These are phyloP conservation scores for Candida easanensis DNA, from an alignment of 805 yeast species.

Conservation along the genomic window DNA sequence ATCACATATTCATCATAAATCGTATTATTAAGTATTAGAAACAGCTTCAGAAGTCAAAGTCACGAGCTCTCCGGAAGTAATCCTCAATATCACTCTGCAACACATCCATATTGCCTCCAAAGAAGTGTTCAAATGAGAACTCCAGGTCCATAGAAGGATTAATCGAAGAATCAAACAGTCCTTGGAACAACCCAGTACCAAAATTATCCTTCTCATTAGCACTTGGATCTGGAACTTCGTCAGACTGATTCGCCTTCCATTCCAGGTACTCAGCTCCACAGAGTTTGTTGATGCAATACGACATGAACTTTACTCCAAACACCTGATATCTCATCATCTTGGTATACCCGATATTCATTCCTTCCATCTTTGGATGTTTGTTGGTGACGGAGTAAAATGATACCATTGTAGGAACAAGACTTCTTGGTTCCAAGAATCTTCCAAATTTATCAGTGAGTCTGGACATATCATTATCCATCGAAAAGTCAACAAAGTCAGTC, in stretches of 20 bases:
- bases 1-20: too few species aligned
- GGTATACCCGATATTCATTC: constrained; percentile 4
- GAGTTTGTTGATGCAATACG: constrained; percentile 3
- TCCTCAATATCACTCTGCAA: constrained; percentile 11
- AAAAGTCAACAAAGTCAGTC: constrained; percentile 7
- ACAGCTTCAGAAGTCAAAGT: not conserved
- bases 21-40: not conserved
- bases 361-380: constrained; percentile 1
- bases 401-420: constrained; percentile 3
- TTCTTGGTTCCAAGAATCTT: constrained; percentile 3
- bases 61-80: constrained; percentile 11
- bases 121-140: constrained; percentile 10
- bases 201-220: not conserved
- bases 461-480: constrained; percentile 6
- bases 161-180: constrained; percentile 9
- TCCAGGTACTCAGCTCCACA: constrained; percentile 6
- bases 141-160: constrained; percentile 1
- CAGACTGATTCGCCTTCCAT: not conserved
- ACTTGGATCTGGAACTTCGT: not conserved
- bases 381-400: not conserved
- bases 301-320: constrained; percentile 6
- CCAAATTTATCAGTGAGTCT: constrained; percentile 6
- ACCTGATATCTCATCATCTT: constrained; percentile 4
- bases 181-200: constrained; percentile 10
- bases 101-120: constrained; percentile 5